Evolutionary conservation across 805 yeast genomes (phyloP), one percentile per base, ranked within the genome.

Genomic region (Wickerhamiella dianesei): DNA sequence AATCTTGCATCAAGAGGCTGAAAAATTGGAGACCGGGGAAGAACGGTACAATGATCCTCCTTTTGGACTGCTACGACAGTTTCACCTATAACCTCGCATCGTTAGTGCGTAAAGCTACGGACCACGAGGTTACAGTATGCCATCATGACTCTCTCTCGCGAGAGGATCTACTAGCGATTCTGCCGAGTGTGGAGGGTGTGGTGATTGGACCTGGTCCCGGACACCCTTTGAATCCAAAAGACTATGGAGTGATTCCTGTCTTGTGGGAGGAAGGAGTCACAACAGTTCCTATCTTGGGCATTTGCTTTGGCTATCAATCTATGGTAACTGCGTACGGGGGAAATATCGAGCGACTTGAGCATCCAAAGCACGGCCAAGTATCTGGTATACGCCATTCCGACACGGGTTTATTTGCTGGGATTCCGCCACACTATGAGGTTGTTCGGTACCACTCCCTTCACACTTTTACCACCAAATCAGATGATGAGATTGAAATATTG

Each of bases 201-300:
- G 77, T 92, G 0, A 71, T 92, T 6, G 98, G 98, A 0, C 99
- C 99, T 0, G 99, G 99, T 0, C 99, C 99, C 0, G 99, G 99
- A 0, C 77, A 83, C 55, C 98, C 98, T 0, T 62, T 65, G 1
- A 65, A 67, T 55, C 57, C 72, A 3, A 54, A 59, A 1, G 96
- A 88, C 56, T 75, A 81, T 22, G 96, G 95, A 0, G 71, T 86
- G 9, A 75, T 88, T 14, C 74, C 78, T 0, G 62, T 64, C 5
- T 49, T 88, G 53, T 81, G 75, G 73, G 48, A 64, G 51, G 50
- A 56, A 21, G 32, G 12, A 6, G 56, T 64, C 29, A 56, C 55
- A 1, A 48, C 57, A 0, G 57, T 78, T 1, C 97, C 97, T 0
- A 73, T 87, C 0, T 64, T 92, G 43, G 99, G 99, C 0, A 82